These are phyloP conservation scores for Leishmania martiniquensis DNA, from an alignment of 208 protist genomes.

Conservation along the genomic window DNA sequence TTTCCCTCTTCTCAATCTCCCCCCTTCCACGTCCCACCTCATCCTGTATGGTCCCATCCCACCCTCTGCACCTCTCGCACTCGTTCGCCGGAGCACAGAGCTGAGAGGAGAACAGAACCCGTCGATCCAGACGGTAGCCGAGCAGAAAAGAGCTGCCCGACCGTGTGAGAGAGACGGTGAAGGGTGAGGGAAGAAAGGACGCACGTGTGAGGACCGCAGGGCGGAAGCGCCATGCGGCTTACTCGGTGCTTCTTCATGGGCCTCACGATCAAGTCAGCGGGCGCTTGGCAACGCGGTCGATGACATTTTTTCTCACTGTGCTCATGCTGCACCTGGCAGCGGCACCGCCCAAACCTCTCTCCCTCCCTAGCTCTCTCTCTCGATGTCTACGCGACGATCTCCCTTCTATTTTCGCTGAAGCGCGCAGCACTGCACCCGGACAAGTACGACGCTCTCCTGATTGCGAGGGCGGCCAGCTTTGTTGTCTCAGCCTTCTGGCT, in stretches of 20 bases:
- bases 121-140: background rate
- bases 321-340: background rate
- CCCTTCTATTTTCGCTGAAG: background rate
- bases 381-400: background rate
- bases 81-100: background rate
- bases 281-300: background rate
- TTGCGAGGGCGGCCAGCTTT: no score
- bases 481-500: background rate
- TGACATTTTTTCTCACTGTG: background rate
- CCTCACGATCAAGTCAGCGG: no score
- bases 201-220: background rate
- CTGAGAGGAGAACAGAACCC: background rate
- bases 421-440: background rate
- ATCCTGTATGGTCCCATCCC: background rate
- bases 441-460: background rate
- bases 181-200: background rate
- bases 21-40: background rate
- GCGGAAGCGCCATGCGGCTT: background rate
- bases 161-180: background rate
- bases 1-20: background rate
- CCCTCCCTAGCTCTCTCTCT: background rate
- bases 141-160: background rate
- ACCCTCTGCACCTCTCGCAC: background rate
- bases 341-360: background rate
- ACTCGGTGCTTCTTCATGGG: background rate